A percentile compares a stretch with the other conserved stretches of the same genome.
phyloP scores from a whole-genome alignment of 2,329 filamentous ascomycete genomes.

The Ascomycota sp. region DNA sequence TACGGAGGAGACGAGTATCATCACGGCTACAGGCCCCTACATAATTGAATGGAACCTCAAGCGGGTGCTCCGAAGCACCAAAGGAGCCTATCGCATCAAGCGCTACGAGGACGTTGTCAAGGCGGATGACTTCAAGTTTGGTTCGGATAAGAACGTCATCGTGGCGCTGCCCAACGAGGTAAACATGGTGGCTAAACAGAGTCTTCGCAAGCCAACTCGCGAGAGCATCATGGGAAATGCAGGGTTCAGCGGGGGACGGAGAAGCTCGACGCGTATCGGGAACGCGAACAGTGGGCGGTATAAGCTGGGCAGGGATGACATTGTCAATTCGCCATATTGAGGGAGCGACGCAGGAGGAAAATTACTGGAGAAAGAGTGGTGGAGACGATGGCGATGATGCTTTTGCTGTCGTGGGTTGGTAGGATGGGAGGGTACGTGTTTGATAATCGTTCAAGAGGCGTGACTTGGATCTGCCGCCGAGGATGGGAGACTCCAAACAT shows the following conservation, averaged over 20 bases:
- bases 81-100: constrained; percentile 90
- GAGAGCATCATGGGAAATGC: constrained; percentile 68
- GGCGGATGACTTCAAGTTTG: constrained; percentile 96
- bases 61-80: constrained; percentile 62
- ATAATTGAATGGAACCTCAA: constrained; percentile 92
- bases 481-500: no score
- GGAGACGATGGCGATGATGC: background rate
- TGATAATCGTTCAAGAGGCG: no score
- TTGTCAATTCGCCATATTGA: constrained; percentile 53
- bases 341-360: background rate
- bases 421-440: no score
- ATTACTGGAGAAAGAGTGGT: background rate
- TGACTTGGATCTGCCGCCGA: no score
- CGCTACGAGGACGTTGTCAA: constrained; percentile 89
- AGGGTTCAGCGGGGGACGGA: constrained; percentile 23
- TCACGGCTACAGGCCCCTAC: constrained; percentile 89
- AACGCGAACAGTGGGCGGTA: constrained; percentile 38
- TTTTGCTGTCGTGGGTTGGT: no score
- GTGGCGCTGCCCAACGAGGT: constrained; percentile 93
- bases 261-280: constrained; percentile 30
- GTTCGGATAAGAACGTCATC: constrained; percentile 93
- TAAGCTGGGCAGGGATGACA: constrained; percentile 60
- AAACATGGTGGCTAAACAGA: constrained; percentile 83
- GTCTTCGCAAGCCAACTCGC: constrained; percentile 68
- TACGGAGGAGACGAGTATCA: constrained; percentile 73